Evolutionary conservation across 2,329 filamentous ascomycete genomes (phyloP), one percentile per base, ranked within the genome.

Genomic region (Aspergillus japonicus): DNA sequence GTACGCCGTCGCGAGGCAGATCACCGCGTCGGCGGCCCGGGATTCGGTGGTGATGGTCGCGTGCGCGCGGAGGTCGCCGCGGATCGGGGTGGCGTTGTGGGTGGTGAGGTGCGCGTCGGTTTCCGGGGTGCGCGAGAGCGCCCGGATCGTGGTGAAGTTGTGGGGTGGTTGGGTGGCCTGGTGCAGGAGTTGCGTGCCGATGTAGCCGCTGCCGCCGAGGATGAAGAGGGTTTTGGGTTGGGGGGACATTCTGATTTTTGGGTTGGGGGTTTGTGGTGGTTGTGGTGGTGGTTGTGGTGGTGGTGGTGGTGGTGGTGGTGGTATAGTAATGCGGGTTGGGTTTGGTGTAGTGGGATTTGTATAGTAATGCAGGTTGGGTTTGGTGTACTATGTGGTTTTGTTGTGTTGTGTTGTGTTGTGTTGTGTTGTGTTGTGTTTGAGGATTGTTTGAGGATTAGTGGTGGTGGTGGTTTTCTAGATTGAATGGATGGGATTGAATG

Each of bases 201-300:
- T 71, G 59, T 77, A 80, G 64, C 79, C 79, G 6, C 77, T 75
- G 5, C 77, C 73, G 47, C 80, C 80, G 6, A 79, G 81, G 50
- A 80, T 70, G 63, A 78, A 79, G 60, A 77, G 39, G 16, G 39
- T 44, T 19, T 44, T 44, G 14, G 5, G n/a, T 21, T 21, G 39
- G 5, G 16, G 12, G 3, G 39, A 19, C 16, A 19, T 44, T 19
- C n/a, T n/a, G n/a, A n/a, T n/a, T n/a, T n/a, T n/a, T n/a, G n/a
- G n/a, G n/a, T 7, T 19, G 39, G 16, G 12, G 12, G 12, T 26
- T 26, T 8, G 26, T 1, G 21, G 26, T 6, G 26, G 26, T 5
- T 21, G 21, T 39, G 8, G 35, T 11, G 12, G 21, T 39, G 35
- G 35, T 11, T 11, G 35, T 39, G 31, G 31, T 33, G 2, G 6